Evolutionary conservation across 495 filamentous ascomycete species (phyloP), one percentile per base, ranked within the genome.

Genomic region (Margaritispora aquatica): DNA sequence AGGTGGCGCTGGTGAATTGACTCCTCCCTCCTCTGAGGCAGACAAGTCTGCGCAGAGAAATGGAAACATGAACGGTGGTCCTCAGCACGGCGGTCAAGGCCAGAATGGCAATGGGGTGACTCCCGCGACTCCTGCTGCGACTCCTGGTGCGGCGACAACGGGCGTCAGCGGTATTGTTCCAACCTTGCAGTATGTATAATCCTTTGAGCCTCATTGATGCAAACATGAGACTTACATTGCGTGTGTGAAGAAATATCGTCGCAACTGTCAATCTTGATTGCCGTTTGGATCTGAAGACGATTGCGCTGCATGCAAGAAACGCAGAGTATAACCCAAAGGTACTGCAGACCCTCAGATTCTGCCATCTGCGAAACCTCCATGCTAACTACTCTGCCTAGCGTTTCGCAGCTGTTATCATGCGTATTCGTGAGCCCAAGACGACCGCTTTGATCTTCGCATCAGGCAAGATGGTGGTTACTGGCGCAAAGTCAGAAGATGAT

Each of bases 361-460:
- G 59, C 64, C 64, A 52, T 54, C 60, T 59, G 11, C 41, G 21
- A n/a, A n/a, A n/a, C 59, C 55, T 51, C 50, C 38, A 44, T 51
- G 55, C 53, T 26, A 63, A 57, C 66, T 69, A 66, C 63, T 63
- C 56, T 63, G 63, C 71, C 31, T 84, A 97, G 94, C 94, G 94
- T 89, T 98, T 98, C 71, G 94, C 94, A 55, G 94, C 94, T 71
- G 94, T 98, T 58, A 97, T 98, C 78, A 98, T 98, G 95, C 90
- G 94, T 76, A 98, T 98, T 69, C 95, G 94, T 67, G 94, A 98
- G 65, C 94, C 94, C 23, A 98, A 98, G 80, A 98, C 94, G 1
- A 98, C 94, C 10, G 94, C 94, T 1, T 77, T 98, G 41, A 97
- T 98, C 80, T 98, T 98, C 70, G 94, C 94, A 19, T 93, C 88